Base-by-base conservation (phyloP, 352 stramenopile species). In the Pythium aristosporum region DNA sequence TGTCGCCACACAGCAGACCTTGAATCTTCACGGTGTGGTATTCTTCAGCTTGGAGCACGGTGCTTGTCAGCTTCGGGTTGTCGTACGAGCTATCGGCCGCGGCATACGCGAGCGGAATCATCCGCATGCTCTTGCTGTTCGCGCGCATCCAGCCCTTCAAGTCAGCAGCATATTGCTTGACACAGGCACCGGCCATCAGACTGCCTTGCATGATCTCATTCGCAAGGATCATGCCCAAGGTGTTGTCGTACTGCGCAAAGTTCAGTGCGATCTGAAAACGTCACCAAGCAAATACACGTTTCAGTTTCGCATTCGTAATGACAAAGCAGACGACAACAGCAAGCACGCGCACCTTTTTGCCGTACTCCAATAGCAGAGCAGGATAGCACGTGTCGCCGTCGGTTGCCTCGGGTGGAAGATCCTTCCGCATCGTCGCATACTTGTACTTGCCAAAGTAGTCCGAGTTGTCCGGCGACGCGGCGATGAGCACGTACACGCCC, bases 61-160 rank as follows among this genome's bases (percentile, higher is more conserved):
- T 72, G 18, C 84, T 77, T 13, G 69, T 61, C 49, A 91, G 71
- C 36, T 81, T 69, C 9, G 57, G 56, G 49, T 66, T 72, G 39
- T 67, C 65, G 69, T 89, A 90, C 60, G 79, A 84, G 75, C 79
- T 91, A 54, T 96, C 87, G 36, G 87, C 87, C 48, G 80, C 87
- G 36, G 87, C 87, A 56, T 96, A 96, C 2, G 87, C 74, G 20
- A 96, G 74, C 47, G 85, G 87, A 18, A 96, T 18, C 51, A 94
- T 77, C 42, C 87, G 85, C 51, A 94, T 76, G 56, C 81, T 86
- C 67, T 96, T 93, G 59, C 80, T 80, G 63, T 96, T 93, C 13
- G 89, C 77, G n/a, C 74, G 75, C 87, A 96, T 96, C 87, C 87
- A 96, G 47, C 85, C 91, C 70, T 96, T 96, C 46, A 96, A 47